These are phyloP conservation scores for Actinidia chinensis DNA, from an alignment of 179 eudicot genomes.

Conservation along the genomic window DNA sequence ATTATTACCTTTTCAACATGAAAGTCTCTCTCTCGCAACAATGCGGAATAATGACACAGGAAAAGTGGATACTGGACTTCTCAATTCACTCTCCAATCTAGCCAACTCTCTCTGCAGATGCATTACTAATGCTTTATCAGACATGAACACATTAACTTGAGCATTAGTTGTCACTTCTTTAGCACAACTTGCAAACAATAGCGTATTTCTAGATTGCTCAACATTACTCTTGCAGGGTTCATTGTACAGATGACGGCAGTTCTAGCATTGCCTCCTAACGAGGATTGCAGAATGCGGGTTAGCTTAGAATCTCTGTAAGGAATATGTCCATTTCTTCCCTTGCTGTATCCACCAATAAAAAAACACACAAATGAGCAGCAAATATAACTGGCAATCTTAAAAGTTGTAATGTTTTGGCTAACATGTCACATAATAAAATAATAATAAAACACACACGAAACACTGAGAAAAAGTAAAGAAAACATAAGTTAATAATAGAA, in stretches of 20 bases:
- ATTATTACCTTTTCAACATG: slow-evolving; percentile 75
- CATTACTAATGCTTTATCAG: slow-evolving; percentile 92
- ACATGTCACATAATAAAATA: not conserved
- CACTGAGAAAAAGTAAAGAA: not conserved
- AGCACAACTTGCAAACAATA: slow-evolving; percentile 94
- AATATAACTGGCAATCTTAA: not conserved
- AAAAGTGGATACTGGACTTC: slow-evolving; percentile 49
- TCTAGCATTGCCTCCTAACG: slow-evolving; percentile 95
- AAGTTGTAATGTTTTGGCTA: not conserved
- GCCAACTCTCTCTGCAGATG: slow-evolving; percentile 92
- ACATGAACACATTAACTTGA: slow-evolving; percentile 81
- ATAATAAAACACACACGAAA: not conserved
- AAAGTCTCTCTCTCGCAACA: slow-evolving; percentile 68
- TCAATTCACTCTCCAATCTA: slow-evolving; percentile 78
- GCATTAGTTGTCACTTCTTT: slow-evolving; percentile 93
- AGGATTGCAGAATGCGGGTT: slow-evolving; percentile 90
- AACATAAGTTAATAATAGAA: not conserved
- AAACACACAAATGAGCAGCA: not conserved
- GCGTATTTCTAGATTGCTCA: slow-evolving; percentile 97
- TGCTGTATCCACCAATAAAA: slow-evolving; percentile 52
- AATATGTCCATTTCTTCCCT: slow-evolving; percentile 87
- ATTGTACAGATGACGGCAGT: slow-evolving; percentile 96
- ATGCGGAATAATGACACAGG: slow-evolving; percentile 42
- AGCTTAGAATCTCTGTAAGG: slow-evolving; percentile 93
- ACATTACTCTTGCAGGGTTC: slow-evolving; percentile 97